phyloP scores from a whole-genome alignment of 441 rosid genomes.

The Mallotus repandus region DNA sequence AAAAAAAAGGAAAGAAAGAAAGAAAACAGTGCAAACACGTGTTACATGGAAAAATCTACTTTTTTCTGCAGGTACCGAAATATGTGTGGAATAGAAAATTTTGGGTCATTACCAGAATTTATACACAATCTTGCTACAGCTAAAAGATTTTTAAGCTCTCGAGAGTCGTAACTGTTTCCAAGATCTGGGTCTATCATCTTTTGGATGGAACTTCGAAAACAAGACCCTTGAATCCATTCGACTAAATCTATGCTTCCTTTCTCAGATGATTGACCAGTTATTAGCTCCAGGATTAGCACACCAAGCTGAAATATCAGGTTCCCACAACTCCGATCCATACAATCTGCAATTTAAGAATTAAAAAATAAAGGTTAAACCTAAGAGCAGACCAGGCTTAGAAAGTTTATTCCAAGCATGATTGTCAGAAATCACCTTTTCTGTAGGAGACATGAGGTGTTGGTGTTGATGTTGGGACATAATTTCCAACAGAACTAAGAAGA shows the following conservation, averaged over 20 bases:
- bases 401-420: not conserved
- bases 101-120: conserved; percentile 55
- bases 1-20: no score
- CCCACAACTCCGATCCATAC: conserved; percentile 40
- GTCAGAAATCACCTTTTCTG: conserved; percentile 46
- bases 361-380: not conserved
- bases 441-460: conserved; percentile 12
- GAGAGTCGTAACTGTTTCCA: conserved; percentile 58
- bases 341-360: conserved; percentile 33
- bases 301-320: conserved; percentile 79
- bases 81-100: conserved; percentile 56
- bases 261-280: conserved; percentile 90
- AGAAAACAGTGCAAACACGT: not conserved
- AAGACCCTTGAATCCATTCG: conserved; percentile 78
- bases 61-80: conserved; percentile 70
- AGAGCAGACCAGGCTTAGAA: no score
- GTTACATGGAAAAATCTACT: conserved; percentile 30
- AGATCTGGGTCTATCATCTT: conserved; percentile 92
- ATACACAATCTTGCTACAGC: conserved; percentile 74
- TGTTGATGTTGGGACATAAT: conserved; percentile 21
- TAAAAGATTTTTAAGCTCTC: conserved; percentile 64
- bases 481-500: conserved; percentile 37
- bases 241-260: conserved; percentile 57
- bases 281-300: conserved; percentile 70
- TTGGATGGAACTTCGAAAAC: conserved; percentile 56